Base-by-base conservation (phyloP, 2,329 filamentous ascomycete species). In the Zymoseptoria ardabiliae region DNA sequence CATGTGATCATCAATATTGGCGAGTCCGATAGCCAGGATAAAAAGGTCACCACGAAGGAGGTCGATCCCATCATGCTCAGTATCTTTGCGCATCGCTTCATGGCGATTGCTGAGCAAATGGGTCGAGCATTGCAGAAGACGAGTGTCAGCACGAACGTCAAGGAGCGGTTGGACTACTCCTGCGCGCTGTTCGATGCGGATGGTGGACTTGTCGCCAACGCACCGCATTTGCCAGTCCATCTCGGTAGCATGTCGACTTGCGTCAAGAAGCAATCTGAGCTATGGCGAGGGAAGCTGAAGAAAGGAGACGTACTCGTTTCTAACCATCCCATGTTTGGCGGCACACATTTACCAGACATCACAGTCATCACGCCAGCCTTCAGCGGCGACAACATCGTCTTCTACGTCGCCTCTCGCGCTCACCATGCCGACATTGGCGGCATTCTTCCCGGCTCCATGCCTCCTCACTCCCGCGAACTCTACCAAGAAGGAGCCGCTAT, bases 1-100 rank as follows among this genome's bases (percentile, higher is more conserved):
- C 93, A 96, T 68, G 90, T 97, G 7, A 82, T 97, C 6, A 92
- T 97, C 69, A 91, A 96, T 64, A 82, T 94, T 49, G 84, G 86
- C 57, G 85, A 85, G 53, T 66, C 59, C 9, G 60, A 65, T 64
- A 62, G 71, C 56, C 63, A 79, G 70, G 74, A 82, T 17, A 77
- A 77, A 62, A 75, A 79, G 59, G 72, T 80, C 48, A 75, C 75
- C 54, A 79, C 78, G 13, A 79, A 79, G 50, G 81, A 85, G 58
- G 85, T 90, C 0, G 87, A 92, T 70, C 89, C 89, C 0, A 89
- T 92, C 65, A 81, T 90, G 75, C 80, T 93, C 2, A 88, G 85
- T 68, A 88, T 93, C 59, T 92, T 93, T 65, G 87, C 86, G 0
- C 88, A 92, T 70, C 82, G 89, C 7, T 93, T 93, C 74, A 93